These are phyloP conservation scores for Botrytis tulipae DNA, from an alignment of 2,329 filamentous ascomycete species.

Conservation along the genomic window DNA sequence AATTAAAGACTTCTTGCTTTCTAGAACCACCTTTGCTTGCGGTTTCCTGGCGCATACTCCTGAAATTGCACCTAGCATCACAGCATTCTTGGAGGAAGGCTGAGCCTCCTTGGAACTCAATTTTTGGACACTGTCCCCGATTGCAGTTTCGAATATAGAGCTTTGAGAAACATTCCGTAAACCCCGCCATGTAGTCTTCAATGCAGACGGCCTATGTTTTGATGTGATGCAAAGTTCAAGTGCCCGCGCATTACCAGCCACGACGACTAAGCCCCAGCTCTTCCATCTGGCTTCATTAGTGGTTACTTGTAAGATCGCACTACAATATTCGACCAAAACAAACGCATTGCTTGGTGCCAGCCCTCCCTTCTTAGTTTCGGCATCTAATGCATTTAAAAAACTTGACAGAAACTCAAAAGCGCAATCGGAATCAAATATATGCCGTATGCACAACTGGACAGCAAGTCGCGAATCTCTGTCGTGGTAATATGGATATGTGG, in stretches of 20 bases:
- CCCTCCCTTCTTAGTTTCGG: constrained; percentile 72
- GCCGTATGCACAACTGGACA: constrained; percentile 74
- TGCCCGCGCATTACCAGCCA: constrained; percentile 67
- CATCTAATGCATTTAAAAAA: constrained; percentile 65
- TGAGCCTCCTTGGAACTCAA: constrained; percentile 68
- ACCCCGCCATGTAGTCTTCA: constrained; percentile 75
- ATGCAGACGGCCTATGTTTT: constrained; percentile 67
- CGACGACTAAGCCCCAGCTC: constrained; percentile 61
- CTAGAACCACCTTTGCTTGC: constrained; percentile 60
- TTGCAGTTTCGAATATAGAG: constrained; percentile 35
- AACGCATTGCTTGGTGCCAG: constrained; percentile 81
- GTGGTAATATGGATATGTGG: constrained; percentile 81
- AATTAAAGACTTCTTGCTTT: constrained; percentile 66
- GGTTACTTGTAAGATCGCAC: constrained; percentile 71
- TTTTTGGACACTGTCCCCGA: constrained; percentile 55
- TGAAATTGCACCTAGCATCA: constrained; percentile 80
- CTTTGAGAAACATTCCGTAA: constrained; percentile 72
- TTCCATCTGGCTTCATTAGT: constrained; percentile 62
- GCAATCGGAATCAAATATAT: constrained; percentile 58
- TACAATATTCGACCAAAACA: constrained; percentile 87
- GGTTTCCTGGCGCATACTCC: constrained; percentile 77
- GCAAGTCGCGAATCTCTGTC: constrained; percentile 82
- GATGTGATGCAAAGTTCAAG: constrained; percentile 75
- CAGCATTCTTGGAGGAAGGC: constrained; percentile 66
- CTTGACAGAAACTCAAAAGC: constrained; percentile 58